Base-by-base conservation (phyloP, 2,329 filamentous ascomycete species). In the Hymenoscyphus fraxineus region DNA sequence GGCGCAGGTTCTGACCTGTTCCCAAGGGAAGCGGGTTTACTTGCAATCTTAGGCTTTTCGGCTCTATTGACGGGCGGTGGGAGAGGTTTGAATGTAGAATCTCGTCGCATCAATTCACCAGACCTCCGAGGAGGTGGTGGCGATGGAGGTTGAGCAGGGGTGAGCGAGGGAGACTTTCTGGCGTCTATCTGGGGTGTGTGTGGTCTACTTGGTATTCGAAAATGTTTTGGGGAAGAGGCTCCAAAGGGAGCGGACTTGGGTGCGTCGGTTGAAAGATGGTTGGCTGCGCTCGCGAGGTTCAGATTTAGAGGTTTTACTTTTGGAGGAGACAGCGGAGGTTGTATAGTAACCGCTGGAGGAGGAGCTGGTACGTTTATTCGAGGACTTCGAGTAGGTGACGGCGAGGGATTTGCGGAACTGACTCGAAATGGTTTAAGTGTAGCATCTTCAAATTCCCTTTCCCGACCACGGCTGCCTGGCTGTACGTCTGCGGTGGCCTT, bases 1-100 rank as follows among this genome's bases (percentile, higher is more conserved):
- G 65, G 67, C n/a, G 67, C 67, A 35, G 64, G 64, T 51, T 80
- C 78, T 31, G 75, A 67, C 55, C 72, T 76, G 7, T 72, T 69
- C 6, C 71, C 73, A 40, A 74, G 60, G 47, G 66, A 65, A 55
- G 69, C 59, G 19, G 72, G 73, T 58, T 74, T 75, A 63, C 67
- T 73, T 40, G 68, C 82, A 62, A 90, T 83, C 71, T 86, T 88
- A 3, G 89, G 89, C 76, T 96, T 96, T 51, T 91, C 91, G 38
- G 88, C 87, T 62, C 93, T 87, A 75, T 96, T 95, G 44, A 93
- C 83, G 0, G 90, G 89, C 4, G 92, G 92, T 10, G 91, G 91
- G 32, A 78, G 77, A 61, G 76, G 66, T 74, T 81, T 66, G 70
- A 68, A 64, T 13, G 70, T 64, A 15, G 68, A 38, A 31, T 85